phyloP scores from a whole-genome alignment of 495 filamentous ascomycete genomes.

The Neurospora sp. region DNA sequence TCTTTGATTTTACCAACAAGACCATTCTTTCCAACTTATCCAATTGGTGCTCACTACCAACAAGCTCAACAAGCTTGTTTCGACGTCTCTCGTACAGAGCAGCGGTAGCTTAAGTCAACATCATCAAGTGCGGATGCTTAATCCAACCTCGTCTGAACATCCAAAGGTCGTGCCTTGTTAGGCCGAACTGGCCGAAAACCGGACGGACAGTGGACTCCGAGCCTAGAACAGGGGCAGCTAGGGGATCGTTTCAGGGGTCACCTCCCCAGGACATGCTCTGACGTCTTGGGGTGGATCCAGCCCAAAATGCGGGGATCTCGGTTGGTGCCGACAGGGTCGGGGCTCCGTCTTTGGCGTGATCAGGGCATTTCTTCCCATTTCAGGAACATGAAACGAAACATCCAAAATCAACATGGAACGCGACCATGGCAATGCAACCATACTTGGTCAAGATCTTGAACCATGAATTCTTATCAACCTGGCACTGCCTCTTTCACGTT shows the following conservation, averaged over 20 bases:
- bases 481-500: not conserved
- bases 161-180: not conserved
- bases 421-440: not conserved
- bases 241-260: not conserved
- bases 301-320: not conserved
- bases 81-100: not conserved
- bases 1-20: not conserved
- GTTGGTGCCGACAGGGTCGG: not conserved
- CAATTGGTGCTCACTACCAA: not conserved
- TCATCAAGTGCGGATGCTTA: not conserved
- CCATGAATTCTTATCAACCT: not conserved
- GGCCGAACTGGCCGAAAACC: not conserved
- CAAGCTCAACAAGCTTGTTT: not conserved
- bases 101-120: not conserved
- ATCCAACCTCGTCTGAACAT: not conserved
- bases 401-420: not conserved
- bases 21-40: not conserved
- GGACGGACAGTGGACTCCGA: not conserved
- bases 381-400: not conserved
- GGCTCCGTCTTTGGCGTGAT: not conserved
- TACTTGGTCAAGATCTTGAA: not conserved
- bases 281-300: not conserved
- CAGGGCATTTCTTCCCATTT: not conserved
- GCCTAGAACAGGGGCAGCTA: not conserved
- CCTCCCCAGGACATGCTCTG: not conserved